phyloP scores from a whole-genome alignment of 2,329 filamentous ascomycete genomes.

The Curvularia lunata region DNA sequence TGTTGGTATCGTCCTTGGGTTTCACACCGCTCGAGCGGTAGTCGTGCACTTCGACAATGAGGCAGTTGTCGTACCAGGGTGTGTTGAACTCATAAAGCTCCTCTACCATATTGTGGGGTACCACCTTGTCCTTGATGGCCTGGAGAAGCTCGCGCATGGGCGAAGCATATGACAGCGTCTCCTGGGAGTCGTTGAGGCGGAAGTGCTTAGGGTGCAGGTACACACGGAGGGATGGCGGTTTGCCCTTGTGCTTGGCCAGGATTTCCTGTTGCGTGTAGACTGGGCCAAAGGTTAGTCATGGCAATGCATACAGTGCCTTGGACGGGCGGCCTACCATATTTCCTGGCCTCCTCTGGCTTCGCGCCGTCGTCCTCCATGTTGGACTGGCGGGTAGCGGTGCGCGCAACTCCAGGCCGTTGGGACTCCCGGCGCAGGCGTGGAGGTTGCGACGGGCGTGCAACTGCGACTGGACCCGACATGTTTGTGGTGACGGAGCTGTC shows the following conservation, averaged over 20 bases:
- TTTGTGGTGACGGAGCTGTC: constrained; percentile 16
- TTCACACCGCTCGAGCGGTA: constrained; percentile 73
- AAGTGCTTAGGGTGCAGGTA: constrained; percentile 88
- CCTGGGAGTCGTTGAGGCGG: constrained; percentile 83
- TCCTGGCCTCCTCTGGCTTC: constrained; percentile 38
- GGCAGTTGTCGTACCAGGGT: constrained; percentile 85
- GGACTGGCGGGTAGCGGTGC: constrained; percentile 32
- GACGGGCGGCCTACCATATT: constrained; percentile 37
- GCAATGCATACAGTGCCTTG: background rate
- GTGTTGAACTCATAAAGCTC: constrained; percentile 75
- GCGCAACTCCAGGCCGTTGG: constrained; percentile 50
- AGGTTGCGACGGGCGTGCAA: constrained; percentile 49
- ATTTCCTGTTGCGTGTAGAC: constrained; percentile 79
- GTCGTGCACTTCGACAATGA: constrained; percentile 94
- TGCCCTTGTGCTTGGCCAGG: constrained; percentile 76
- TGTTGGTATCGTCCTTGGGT: constrained; percentile 55
- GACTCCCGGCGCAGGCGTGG: constrained; percentile 53
- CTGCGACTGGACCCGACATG: constrained; percentile 45
- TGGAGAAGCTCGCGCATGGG: constrained; percentile 85
- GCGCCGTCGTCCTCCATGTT: constrained; percentile 38
- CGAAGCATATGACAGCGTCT: constrained; percentile 89
- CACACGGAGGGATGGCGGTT: constrained; percentile 81
- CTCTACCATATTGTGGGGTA: constrained; percentile 88
- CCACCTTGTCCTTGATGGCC: constrained; percentile 74
- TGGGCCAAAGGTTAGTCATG: constrained; percentile 44